Base-by-base conservation (phyloP, 2,329 filamentous ascomycete genomes). In the Aspergillus puulaauensis region DNA sequence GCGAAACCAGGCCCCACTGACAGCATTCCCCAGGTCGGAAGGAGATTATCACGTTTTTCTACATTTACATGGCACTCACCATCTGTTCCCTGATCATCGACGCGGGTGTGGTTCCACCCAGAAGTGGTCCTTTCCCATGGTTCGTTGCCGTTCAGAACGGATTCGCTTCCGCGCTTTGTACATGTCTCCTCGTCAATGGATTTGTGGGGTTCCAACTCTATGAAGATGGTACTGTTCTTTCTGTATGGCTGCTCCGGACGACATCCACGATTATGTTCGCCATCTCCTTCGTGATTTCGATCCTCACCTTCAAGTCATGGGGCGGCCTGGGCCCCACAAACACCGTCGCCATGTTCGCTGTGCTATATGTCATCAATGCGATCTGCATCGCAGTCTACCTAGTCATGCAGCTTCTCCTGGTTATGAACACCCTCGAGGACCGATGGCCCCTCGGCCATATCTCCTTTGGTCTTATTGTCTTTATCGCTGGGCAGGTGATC, bases 171-270 rank as follows among this genome's bases (percentile, higher is more conserved):
- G 91, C 95, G 1, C 83, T 96, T 27, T 89, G 95, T 72, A 93
- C 91, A 24, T 96, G 90, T 73, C 81, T 99, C 56, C 80, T 98
- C 67, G 93, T 99, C 80, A 98, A 98, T 75, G 95, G 95, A 44
- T 99, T 99, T 70, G 93, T 99, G 54, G 95, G 95, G 35, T 99
- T 99, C 77, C 95, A 98, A 77, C 82, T 99, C 12, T 99, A 99
- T 75, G 95, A 99, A 76, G 95, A 99, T 69, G 95, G 95, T 51
- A 99, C 95, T 1, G 88, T 89, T 2, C 80, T 98, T 41, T 97
- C 93, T 0, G 88, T 99, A 44, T 99, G 95, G 95, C 86, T 97
- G 66, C 80, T 99, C 61, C 88, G 93, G 53, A 77, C 90, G 31
- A 87, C 86, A 71, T 96, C 91, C 2, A 77, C 89, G 15, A 84